Conservation (phyloP, 441 rosid species). For the Francoa sonchifolia region DNA sequence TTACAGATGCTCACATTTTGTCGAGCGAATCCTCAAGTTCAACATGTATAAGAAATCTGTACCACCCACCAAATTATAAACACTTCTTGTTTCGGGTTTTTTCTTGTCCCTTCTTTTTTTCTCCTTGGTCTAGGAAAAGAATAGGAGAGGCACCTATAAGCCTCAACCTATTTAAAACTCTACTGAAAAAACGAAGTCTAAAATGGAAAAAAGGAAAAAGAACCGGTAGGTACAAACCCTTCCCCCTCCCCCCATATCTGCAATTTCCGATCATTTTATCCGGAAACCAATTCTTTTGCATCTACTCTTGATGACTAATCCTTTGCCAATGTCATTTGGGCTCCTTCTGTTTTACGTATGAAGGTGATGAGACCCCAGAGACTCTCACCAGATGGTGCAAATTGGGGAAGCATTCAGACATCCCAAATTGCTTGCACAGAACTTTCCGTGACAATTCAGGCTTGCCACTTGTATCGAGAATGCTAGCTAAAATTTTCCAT, state of each 20-base stretch:
- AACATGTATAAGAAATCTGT: constrained; percentile 1
- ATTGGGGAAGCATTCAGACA: constrained; percentile 13
- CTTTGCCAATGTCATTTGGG: constrained; percentile 14
- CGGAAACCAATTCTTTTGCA: constrained; percentile 16
- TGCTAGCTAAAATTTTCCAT: constrained; percentile 1
- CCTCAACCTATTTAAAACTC: constrained; percentile 18
- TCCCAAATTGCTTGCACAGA: constrained; percentile 8
- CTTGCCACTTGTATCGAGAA: too few relatives aligned
- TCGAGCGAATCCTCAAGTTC: background rate
- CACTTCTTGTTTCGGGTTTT: too few relatives aligned
- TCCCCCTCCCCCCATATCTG: constrained; percentile 23
- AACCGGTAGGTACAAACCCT: too few relatives aligned
- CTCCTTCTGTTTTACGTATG: too few relatives aligned
- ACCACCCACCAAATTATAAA: constrained; percentile 1
- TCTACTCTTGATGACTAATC: constrained; percentile 22
- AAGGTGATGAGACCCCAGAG: too few relatives aligned
- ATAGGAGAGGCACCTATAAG: background rate
- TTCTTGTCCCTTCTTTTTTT: background rate
- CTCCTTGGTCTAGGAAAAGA: background rate
- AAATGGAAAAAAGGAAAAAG: constrained; percentile 7
- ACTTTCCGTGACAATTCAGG: constrained; percentile 6
- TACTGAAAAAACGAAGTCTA: constrained; percentile 12
- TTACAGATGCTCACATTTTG: background rate
- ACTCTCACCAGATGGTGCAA: too few relatives aligned
- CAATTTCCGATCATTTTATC: constrained; percentile 11